Percentiles rank a stretch among this genome's conserved stretches.
Conservation (phyloP, 1,284 basidiomycete genomes). For the Leccinum fallax region DNA sequence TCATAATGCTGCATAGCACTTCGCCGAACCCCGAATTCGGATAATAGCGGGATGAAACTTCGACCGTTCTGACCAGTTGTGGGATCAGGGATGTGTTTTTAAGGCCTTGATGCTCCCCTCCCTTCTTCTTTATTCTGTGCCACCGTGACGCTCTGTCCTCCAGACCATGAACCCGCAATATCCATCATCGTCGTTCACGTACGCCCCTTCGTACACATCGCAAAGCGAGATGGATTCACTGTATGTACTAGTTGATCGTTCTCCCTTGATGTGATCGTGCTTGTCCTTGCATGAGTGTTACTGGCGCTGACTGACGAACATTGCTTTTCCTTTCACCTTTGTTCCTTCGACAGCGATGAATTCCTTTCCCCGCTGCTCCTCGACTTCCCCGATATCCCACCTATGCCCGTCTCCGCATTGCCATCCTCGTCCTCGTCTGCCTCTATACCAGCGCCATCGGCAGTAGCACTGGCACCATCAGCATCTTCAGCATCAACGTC, state of each 20-base stretch:
- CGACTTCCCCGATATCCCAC: background rate
- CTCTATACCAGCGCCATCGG: background rate
- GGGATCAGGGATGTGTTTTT: constrained; percentile 7
- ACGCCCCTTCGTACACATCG: background rate
- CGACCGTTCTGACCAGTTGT: background rate
- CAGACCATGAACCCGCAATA: constrained; percentile 1
- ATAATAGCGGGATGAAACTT: background rate
- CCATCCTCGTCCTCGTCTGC: background rate
- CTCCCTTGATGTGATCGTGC: background rate
- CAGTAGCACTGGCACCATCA: background rate
- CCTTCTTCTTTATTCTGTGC: background rate
- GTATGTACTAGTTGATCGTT: constrained; percentile 10
- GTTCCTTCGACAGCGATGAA: constrained; percentile 16
- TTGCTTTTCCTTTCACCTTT: background rate
- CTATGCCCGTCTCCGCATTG: background rate
- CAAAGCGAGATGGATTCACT: constrained; percentile 7
- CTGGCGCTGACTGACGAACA: background rate
- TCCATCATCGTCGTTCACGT: background rate
- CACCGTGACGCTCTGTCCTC: background rate
- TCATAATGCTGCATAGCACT: background rate
- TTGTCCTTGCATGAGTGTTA: background rate
- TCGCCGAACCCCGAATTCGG: constrained; percentile 9
- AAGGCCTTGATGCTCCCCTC: constrained; percentile 1
- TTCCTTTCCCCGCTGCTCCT: constrained; percentile 16
- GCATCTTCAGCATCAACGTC: background rate